phyloP scores from a whole-genome alignment of 352 stramenopile species.

The Globisporangium carolinianum region DNA sequence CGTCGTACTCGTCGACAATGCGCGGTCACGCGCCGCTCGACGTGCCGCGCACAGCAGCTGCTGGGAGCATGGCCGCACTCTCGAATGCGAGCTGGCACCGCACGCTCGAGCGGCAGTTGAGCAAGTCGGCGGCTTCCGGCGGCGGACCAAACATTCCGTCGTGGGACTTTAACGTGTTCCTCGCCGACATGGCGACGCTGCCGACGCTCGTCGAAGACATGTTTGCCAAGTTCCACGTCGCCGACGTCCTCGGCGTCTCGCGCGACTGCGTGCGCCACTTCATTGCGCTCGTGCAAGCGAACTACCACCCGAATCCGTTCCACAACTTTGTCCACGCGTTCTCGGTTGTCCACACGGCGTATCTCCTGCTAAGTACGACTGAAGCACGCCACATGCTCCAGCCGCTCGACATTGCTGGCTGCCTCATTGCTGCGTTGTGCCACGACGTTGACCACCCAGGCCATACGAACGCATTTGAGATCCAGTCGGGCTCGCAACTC shows the following conservation, averaged over 20 bases:
- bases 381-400: conserved; percentile 60
- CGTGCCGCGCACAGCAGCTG: conserved; percentile 1
- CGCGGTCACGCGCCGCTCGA: conserved; percentile 21
- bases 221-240: conserved; percentile 68
- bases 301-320: conserved; percentile 87
- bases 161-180: conserved; percentile 84
- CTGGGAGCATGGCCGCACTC: not conserved
- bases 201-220: conserved; percentile 63
- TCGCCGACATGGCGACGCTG: conserved; percentile 36
- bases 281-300: conserved; percentile 71
- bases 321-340: conserved; percentile 90
- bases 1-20: conserved; percentile 48
- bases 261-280: conserved; percentile 66
- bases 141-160: conserved; percentile 21
- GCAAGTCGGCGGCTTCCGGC: conserved; percentile 5
- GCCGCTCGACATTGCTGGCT: conserved; percentile 78
- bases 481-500: conserved; percentile 67
- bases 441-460: conserved; percentile 90
- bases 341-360: conserved; percentile 81
- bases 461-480: conserved; percentile 87
- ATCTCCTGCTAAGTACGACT: conserved; percentile 76
- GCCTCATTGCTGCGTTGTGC: conserved; percentile 80
- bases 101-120: conserved; percentile 9
- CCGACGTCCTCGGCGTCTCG: conserved; percentile 50
- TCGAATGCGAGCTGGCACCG: conserved; percentile 5